phyloP scores from a whole-genome alignment of 2,329 filamentous ascomycete genomes.

The Ophiognomonia clavigignenti-juglandacearum region DNA sequence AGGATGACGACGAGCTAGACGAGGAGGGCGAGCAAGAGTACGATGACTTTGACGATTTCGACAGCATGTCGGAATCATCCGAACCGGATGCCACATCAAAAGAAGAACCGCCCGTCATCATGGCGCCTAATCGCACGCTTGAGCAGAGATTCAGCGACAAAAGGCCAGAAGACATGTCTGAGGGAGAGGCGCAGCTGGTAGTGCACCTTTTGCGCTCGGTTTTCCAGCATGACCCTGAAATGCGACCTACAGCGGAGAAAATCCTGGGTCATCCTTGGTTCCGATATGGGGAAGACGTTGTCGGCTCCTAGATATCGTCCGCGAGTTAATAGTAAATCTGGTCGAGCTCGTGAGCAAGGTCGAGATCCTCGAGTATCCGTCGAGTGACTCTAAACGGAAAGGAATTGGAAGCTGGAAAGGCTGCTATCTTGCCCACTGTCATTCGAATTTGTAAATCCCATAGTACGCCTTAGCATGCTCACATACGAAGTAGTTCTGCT shows the following conservation, averaged over 20 bases:
- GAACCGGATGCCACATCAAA: not conserved
- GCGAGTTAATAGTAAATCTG: no score
- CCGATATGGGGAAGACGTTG: not conserved
- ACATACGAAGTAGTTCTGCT: no score
- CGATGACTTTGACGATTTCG: not conserved
- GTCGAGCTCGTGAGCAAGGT: no score
- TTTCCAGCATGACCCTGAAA: conserved; percentile 4
- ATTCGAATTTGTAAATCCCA: no score
- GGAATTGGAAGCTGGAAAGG: no score
- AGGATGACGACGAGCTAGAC: not conserved
- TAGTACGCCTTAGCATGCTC: no score
- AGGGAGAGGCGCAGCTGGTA: conserved; percentile 5
- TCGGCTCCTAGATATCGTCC: not conserved
- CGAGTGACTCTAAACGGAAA: no score
- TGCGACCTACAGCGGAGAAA: conserved; percentile 2
- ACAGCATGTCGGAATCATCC: not conserved
- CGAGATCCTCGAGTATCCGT: no score
- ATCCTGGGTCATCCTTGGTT: conserved; percentile 7
- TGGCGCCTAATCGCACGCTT: not conserved
- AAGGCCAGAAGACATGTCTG: conserved; percentile 3
- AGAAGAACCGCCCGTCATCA: not conserved
- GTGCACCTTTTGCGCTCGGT: conserved; percentile 4
- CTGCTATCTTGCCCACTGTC: no score
- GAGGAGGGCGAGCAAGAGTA: not conserved
- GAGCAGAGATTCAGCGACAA: conserved; percentile 3